phyloP scores from a whole-genome alignment of 352 stramenopile genomes.

The Thalassiosira livingstoniorum region DNA sequence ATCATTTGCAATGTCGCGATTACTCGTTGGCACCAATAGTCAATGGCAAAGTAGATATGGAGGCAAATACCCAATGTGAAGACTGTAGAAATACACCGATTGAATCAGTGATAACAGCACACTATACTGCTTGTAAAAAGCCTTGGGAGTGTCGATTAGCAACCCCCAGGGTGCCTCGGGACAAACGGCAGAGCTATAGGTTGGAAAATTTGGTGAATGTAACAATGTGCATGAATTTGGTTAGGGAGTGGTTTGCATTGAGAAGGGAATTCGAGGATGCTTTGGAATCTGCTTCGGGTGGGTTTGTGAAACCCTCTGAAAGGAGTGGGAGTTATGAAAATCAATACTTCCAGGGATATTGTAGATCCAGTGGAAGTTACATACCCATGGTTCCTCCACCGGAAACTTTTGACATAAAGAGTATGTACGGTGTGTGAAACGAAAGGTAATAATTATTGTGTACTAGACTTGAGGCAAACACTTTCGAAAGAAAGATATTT shows the following conservation, averaged over 20 bases:
- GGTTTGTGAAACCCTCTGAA: slow-evolving; percentile 29
- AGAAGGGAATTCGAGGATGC: slow-evolving; percentile 69
- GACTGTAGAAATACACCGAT: slow-evolving; percentile 68
- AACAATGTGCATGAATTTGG: slow-evolving; percentile 69
- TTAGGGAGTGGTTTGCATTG: slow-evolving; percentile 72
- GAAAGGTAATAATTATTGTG: too few species aligned
- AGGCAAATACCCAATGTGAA: slow-evolving; percentile 62
- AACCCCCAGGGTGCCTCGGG: slow-evolving; percentile 52
- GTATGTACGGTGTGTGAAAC: slow-evolving; percentile 65
- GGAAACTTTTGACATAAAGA: slow-evolving; percentile 69
- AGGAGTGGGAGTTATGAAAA: slow-evolving; percentile 56
- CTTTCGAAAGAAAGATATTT: too few species aligned
- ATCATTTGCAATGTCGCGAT: slow-evolving; percentile 54
- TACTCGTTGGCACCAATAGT: slow-evolving; percentile 37
- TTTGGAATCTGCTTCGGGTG: slow-evolving; percentile 46
- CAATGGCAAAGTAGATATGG: slow-evolving; percentile 51
- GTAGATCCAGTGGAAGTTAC: slow-evolving; percentile 46
- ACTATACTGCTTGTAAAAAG: slow-evolving; percentile 76
- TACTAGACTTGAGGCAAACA: too few species aligned
- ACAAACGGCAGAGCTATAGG: slow-evolving; percentile 67
- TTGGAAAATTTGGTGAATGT: slow-evolving; percentile 75
- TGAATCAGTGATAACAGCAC: slow-evolving; percentile 59
- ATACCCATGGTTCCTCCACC: slow-evolving; percentile 60
- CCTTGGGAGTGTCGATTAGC: slow-evolving; percentile 72
- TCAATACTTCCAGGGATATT: slow-evolving; percentile 77